Base-by-base conservation (phyloP, 495 filamentous ascomycete species). In the Penicillium egyptiacum region DNA sequence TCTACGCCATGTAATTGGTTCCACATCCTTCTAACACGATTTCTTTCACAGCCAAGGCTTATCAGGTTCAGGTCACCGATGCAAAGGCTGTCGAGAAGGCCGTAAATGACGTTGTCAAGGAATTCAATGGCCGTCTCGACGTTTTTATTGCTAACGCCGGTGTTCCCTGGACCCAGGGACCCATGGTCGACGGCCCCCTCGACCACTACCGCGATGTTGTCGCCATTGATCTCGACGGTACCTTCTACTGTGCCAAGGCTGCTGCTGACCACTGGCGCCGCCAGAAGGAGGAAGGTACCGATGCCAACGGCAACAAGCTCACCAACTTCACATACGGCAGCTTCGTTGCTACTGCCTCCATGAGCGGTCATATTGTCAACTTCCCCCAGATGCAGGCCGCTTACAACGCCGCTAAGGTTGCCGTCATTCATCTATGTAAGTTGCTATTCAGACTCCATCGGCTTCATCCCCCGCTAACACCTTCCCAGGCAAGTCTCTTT, bases 401-500 rank as follows among this genome's bases (percentile, higher is more conserved):
- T 19, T 96, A 96, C 70, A 96, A 96, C 62, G 88, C 89, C 5
- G 88, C 89, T 37, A 96, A 96, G 76, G 87, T 90, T 11, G 92
- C 83, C 11, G 82, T 93, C 17, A 88, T 89, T 50, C 92, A 96
- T 57, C 79, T 94, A n/a, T 90, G 88, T 85, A 82, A 59, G 78
- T 78, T 42, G 7, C 44, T 6, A 7, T 19, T 48, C 10, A 42
- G 43, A 28, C 26, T 49, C 19, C 22, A 14, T 19, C 10, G 20
- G 16, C 16, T 46, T 22, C 11, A 48, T 11, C 14, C n/a, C 9
- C 52, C 20, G 8, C 33, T 58, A 58, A 62, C 37, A 22, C n/a
- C 22, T 10, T 20, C 3, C 10, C 51, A 82, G 83, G 83, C 73
- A 85, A 81, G 69, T 88, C 86, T 19, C 79, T 96, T 12, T 89